Evolutionary conservation across 176 grass and related monocot genomes (phyloP), one percentile per base, ranked within the genome.

Genomic region (Ampelocalamus luodianensis): DNA sequence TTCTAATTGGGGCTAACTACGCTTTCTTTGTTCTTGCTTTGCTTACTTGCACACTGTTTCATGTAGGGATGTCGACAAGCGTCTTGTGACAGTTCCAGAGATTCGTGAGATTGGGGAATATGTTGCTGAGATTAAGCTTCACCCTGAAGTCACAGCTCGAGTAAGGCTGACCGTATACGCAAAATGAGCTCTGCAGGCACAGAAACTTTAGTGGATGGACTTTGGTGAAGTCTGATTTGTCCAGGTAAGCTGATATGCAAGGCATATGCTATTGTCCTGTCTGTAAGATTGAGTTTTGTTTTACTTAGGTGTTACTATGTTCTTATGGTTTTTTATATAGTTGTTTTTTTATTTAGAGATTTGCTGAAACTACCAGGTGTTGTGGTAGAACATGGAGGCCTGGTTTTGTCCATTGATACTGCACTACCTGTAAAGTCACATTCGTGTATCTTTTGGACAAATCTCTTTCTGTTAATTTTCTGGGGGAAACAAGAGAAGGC

Each of bases 31-130:
- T 77, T 5, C 54, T 68, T 20, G 3, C 37, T 89, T 81, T 65
- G 62, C 81, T 87, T 82, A 77, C 74, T 3, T 65, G 22, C 65
- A 62, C 22, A 18, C 81, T 1, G 26, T 81, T 79, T 84, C 36
- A 20, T 72, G 42, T 24, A 98, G 96, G 93, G 96, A 95, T 54
- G 79, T 98, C 6, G 91, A 88, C 77, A 89, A 87, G 83, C 87
- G 82, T 17, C 87, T 93, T 44, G 83, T 98, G 58, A 86, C 85
- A 16, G 80, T 98, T 56, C 96, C 96, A 9, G 96, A 98, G 69
- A 95, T 98, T 63, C 91, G 89, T 29, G 96, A 98, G 79, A 77
- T 94, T 0, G 96, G 96, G 38, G 96, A 98, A 7, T 95, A 98
- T 29, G 38, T 94, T 22, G 91, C 91, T 5, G 96, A 98, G 89